These are phyloP conservation scores for Curvularia sp. DNA, from an alignment of 2,329 filamentous ascomycete species.

Conservation along the genomic window DNA sequence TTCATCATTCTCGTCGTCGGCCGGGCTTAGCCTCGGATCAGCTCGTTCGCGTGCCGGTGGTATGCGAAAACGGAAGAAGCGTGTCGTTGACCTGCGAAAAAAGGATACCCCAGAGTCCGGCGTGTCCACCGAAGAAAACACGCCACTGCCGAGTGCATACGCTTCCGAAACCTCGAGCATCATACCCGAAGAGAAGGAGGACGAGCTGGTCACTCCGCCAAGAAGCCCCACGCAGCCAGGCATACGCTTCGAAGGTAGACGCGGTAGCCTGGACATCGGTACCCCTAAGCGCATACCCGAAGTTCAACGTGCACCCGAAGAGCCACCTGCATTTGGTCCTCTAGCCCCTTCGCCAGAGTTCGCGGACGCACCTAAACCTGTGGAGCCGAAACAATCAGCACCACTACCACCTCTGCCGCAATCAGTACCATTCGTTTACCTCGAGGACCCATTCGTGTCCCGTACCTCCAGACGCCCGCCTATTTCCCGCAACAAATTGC, in stretches of 20 bases:
- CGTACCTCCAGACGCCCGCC: slow-evolving; percentile 35
- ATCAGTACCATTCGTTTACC: slow-evolving; percentile 10
- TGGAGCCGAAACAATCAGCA: slow-evolving; percentile 30
- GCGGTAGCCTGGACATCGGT: slow-evolving; percentile 34
- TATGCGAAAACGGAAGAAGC: slow-evolving; percentile 79
- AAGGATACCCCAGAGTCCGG: slow-evolving; percentile 58
- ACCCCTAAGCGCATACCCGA: slow-evolving; percentile 35
- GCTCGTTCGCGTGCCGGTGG: slow-evolving; percentile 66
- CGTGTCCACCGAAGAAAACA: slow-evolving; percentile 60
- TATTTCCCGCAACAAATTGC: slow-evolving; percentile 41
- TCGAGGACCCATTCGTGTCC: slow-evolving; percentile 21
- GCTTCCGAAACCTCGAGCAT: slow-evolving; percentile 62
- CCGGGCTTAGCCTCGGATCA: slow-evolving; percentile 69
- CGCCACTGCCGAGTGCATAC: slow-evolving; percentile 60
- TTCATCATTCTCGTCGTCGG: slow-evolving; percentile 63
- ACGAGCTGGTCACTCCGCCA: slow-evolving; percentile 44
- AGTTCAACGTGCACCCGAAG: slow-evolving; percentile 23
- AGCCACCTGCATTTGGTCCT: slow-evolving; percentile 23
- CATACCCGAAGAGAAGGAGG: slow-evolving; percentile 45
- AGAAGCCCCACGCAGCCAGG: slow-evolving; percentile 34
- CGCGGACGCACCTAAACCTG: slow-evolving; percentile 31
- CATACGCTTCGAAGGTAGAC: slow-evolving; percentile 33
- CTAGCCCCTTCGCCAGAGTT: slow-evolving; percentile 39
- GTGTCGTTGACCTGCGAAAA: slow-evolving; percentile 81
- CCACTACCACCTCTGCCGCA: slow-evolving; percentile 1